A percentile compares a stretch with the other conserved stretches of the same genome.
Evolutionary conservation across 495 filamentous ascomycete species (phyloP).

Genomic region (Xylaria castorea): DNA sequence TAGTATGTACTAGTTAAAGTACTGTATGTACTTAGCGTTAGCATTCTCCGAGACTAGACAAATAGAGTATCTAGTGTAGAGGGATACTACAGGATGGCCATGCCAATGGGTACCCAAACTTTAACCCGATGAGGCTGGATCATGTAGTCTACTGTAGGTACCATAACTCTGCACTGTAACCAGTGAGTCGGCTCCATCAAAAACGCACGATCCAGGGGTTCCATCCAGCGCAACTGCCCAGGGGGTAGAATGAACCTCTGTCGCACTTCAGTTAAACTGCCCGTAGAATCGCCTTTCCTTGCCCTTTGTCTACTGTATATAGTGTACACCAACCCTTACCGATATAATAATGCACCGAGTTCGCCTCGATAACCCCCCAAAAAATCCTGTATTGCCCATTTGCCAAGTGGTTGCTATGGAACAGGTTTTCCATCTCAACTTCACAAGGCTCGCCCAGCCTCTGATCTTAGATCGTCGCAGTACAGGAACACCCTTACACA

Average conservation of each 20-base stretch:
- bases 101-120: background rate
- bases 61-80: too few species aligned
- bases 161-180: background rate
- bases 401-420: background rate
- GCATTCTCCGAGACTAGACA: constrained; percentile 1
- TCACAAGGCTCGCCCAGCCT: background rate
- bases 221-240: background rate
- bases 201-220: constrained; percentile 15
- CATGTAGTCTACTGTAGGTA: background rate
- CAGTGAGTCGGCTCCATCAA: background rate
- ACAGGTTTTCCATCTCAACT: background rate
- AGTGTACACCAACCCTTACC: background rate
- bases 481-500: background rate
- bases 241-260: background rate
- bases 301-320: background rate
- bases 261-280: background rate
- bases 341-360: too few species aligned
- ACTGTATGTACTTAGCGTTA: background rate
- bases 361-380: too few species aligned
- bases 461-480: background rate
- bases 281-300: constrained; percentile 4
- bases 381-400: too few species aligned
- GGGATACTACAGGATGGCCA: background rate
- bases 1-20: background rate
- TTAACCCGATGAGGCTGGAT: constrained; percentile 1